Evolutionary conservation across 495 filamentous ascomycete genomes (phyloP), one percentile per base, ranked within the genome.

Genomic region (Aspergillus affinis): DNA sequence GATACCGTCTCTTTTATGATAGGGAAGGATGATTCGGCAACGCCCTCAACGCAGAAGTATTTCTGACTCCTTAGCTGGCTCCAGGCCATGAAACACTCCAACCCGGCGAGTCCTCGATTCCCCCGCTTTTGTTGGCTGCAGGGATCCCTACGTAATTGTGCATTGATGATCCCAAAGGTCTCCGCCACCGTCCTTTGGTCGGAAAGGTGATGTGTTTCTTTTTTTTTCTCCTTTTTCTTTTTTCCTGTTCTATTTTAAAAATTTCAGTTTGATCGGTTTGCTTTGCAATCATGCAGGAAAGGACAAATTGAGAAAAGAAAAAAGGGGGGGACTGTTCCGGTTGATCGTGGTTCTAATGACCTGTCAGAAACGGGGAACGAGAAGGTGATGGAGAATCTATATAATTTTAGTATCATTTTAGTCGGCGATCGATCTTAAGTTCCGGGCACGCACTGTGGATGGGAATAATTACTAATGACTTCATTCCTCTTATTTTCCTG

Each of bases 1-100:
- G 52, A 45, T 61, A 49, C 55, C 54, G 47, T 58, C 54, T 58
- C 30, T 55, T 55, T 61, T 36, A 55, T 49, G 36, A 41, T 41
- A 41, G 26, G 32, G 29, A 57, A 48, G 30, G 48, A 51, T 30
- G 48, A 49, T 55, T 19, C 23, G 32, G 19, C 52, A 46, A 48
- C 44, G 54, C 18, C 15, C 29, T 48, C 36, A 41, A 41, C 36
- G 36, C 36, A 41, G 36, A 41, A 41, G 36, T 41, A 41, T 10
- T 15, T 41, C 36, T 15, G 15, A 4, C 36, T 41, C 36, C 36
- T 41, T 41, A 41, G 10, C 7, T 32, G 30, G 30, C 30, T 32
- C 23, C 23, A 26, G 23, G 23, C 23, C 23, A 26, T 26, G 23
- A 4, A 26, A 26, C 23, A 26, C 23, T 26, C 23, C 23, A 10